Conservation (phyloP, 495 filamentous ascomycete genomes). For the Acidiella bohemica region DNA sequence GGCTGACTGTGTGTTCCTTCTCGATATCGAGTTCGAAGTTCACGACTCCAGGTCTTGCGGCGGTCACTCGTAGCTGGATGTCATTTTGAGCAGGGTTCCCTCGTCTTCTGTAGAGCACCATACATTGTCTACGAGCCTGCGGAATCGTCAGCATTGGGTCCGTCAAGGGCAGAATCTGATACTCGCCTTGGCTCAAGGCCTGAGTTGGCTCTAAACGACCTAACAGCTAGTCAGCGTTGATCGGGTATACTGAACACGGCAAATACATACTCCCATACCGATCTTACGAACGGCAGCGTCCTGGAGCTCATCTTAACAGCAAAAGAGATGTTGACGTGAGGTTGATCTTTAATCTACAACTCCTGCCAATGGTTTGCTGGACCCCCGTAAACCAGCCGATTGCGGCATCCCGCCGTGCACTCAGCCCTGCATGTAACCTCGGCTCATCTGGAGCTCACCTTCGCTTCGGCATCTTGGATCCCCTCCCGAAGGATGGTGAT, state of each 20-base stretch:
- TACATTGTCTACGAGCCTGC: conserved; percentile 27
- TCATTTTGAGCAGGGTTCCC: not conserved
- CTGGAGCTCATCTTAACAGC: conserved; percentile 3
- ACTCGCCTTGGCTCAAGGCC: conserved; percentile 75
- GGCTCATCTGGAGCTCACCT: too few species aligned
- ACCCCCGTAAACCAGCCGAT: too few species aligned
- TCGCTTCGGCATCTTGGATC: too few species aligned
- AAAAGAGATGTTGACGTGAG: too few species aligned
- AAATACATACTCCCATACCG: conserved; percentile 14
- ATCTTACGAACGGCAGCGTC: conserved; percentile 16
- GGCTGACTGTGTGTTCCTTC: conserved; percentile 72
- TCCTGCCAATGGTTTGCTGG: too few species aligned
- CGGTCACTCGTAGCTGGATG: conserved; percentile 57
- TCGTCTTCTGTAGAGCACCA: not conserved
- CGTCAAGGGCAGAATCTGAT: not conserved
- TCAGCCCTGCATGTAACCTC: too few species aligned
- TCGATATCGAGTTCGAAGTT: conserved; percentile 77
- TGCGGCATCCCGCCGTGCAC: too few species aligned
- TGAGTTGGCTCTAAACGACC: conserved; percentile 66
- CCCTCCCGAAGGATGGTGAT: too few species aligned
- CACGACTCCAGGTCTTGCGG: conserved; percentile 64
- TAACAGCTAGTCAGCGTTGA: not conserved
- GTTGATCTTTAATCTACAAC: too few species aligned
- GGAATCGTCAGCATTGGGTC: not conserved
- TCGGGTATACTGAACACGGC: not conserved